Evolutionary conservation across 768 basidiomycete species (phyloP).

Genomic region (Xerocomellus chrysenteron): DNA sequence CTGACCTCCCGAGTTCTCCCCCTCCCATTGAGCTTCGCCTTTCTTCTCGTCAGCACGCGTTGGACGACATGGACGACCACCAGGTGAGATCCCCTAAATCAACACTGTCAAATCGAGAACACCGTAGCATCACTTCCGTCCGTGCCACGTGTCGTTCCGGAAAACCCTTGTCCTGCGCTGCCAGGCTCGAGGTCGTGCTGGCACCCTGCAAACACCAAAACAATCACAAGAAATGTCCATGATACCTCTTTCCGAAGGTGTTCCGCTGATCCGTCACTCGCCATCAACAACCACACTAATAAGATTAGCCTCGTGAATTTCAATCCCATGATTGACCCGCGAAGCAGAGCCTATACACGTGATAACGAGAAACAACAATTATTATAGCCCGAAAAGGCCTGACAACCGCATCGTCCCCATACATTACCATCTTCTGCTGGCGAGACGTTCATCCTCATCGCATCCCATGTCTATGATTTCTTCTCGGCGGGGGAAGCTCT

Average conservation of each 20-base stretch:
- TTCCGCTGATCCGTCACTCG: conserved; percentile 5
- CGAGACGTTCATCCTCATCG: background rate
- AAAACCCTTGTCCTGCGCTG: background rate
- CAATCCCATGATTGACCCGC: background rate
- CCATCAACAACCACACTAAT: background rate
- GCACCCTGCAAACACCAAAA: background rate
- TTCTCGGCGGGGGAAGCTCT: conserved; percentile 11
- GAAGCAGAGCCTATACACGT: conserved; percentile 16
- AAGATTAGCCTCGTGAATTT: conserved; percentile 4
- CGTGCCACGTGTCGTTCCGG: background rate
- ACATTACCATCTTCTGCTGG: conserved; percentile 2
- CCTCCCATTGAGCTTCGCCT: no score
- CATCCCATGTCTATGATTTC: conserved; percentile 16
- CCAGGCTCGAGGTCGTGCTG: background rate
- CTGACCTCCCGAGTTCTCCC: no score
- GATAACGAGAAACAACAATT: conserved; percentile 17
- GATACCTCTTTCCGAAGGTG: background rate
- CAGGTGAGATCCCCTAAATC: background rate
- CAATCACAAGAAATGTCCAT: background rate
- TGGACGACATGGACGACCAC: background rate
- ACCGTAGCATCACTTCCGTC: background rate
- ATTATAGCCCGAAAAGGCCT: background rate
- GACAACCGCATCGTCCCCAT: background rate
- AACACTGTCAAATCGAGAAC: background rate
- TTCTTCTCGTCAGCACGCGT: no score